Conservation (phyloP, 305 asterid species). For the Euphrasia arctica region DNA sequence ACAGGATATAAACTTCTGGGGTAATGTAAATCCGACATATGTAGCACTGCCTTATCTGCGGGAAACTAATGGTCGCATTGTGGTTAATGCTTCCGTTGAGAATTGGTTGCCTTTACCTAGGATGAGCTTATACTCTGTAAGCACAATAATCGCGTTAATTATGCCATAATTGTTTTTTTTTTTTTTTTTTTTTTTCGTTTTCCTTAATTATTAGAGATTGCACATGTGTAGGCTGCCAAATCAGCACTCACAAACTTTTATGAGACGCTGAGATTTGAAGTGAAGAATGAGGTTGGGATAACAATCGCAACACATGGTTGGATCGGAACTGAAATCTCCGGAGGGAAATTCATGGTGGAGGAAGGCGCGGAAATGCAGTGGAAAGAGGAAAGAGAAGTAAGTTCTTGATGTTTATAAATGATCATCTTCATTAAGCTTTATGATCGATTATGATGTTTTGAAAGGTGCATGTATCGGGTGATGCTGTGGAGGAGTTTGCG, state of each 20-base stretch:
- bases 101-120: constrained; percentile 95
- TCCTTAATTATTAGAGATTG: background rate
- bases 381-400: constrained; percentile 93
- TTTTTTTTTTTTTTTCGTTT: too few relatives aligned
- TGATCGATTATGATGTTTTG: background rate
- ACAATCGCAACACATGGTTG: constrained; percentile 92
- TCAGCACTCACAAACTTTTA: constrained; percentile 82
- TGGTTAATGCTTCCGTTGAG: constrained; percentile 87
- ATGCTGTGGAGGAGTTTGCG: constrained; percentile 83
- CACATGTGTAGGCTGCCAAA: constrained; percentile 66
- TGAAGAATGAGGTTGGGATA: constrained; percentile 69
- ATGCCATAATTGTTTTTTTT: background rate
- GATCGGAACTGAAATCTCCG: constrained; percentile 76
- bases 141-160: constrained; percentile 14
- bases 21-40: constrained; percentile 89
- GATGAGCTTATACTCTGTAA: constrained; percentile 91
- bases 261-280: constrained; percentile 79
- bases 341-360: constrained; percentile 80
- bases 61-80: constrained; percentile 63
- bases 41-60: constrained; percentile 83
- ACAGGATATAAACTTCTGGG: constrained; percentile 96
- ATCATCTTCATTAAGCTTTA: background rate
- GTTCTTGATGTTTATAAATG: constrained; percentile 15
- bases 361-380: constrained; percentile 99
- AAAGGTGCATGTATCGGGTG: constrained; percentile 60